Percentiles rank a stretch among this genome's conserved stretches.
Conservation (phyloP, 2,329 filamentous ascomycete species). For the Huntiella moniliformis region DNA sequence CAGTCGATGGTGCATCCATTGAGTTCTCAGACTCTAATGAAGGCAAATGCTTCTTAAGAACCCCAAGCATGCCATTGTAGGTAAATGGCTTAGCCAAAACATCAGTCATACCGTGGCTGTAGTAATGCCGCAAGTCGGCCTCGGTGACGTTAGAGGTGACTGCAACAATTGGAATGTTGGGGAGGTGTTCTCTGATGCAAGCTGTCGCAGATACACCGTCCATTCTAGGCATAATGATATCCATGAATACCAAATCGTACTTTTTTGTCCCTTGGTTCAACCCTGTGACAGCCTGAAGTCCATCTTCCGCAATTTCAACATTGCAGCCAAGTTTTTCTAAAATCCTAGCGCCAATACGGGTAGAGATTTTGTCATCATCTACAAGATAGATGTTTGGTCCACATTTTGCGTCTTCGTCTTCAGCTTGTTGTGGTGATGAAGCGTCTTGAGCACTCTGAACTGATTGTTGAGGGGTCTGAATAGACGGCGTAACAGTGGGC, state of each 20-base stretch:
- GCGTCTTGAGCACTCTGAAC: too few species aligned
- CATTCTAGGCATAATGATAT: conserved; percentile 92
- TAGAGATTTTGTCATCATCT: conserved; percentile 57
- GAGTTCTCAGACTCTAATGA: conserved; percentile 30
- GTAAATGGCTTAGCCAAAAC: conserved; percentile 96
- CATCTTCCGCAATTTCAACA: conserved; percentile 61
- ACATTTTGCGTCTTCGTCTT: conserved; percentile 30
- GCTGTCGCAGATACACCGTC: conserved; percentile 91
- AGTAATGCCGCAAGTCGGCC: conserved; percentile 93
- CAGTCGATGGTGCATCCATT: neutral
- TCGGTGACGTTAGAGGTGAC: conserved; percentile 98
- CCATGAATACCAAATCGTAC: conserved; percentile 62
- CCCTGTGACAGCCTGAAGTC: conserved; percentile 78
- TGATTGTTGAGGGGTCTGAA: conserved; percentile 19
- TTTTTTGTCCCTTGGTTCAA: conserved; percentile 35
- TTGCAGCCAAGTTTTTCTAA: conserved; percentile 45
- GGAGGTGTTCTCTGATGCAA: conserved; percentile 73
- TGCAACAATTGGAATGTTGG: conserved; percentile 72
- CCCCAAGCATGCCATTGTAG: conserved; percentile 62
- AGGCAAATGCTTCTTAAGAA: conserved; percentile 76
- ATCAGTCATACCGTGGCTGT: conserved; percentile 97
- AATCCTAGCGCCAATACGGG: conserved; percentile 50
- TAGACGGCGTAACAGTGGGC: conserved; percentile 11
- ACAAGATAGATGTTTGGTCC: conserved; percentile 76
- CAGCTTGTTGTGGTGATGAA: conserved; percentile 12